Evolutionary conservation across 2,329 filamentous ascomycete genomes (phyloP).

Genomic region (Xylariaceae sp.): DNA sequence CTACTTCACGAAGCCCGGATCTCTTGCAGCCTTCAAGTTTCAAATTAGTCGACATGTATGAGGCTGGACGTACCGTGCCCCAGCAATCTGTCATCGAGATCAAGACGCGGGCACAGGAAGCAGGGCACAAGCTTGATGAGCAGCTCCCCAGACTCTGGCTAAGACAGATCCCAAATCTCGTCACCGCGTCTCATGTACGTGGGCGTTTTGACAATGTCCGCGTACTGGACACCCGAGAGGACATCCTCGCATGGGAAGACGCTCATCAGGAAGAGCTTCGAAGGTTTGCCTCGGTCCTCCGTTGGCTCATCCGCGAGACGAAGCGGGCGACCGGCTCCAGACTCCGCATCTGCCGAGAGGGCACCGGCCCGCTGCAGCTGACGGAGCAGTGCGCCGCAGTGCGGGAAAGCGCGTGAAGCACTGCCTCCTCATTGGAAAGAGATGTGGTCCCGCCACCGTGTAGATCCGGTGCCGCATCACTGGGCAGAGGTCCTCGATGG

Average conservation of each 20-base stretch:
- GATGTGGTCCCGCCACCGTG: too few species aligned
- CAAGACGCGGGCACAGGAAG: constrained; percentile 13
- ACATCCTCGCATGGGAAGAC: constrained; percentile 14
- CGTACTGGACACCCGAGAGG: constrained; percentile 5
- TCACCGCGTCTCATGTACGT: constrained; percentile 13
- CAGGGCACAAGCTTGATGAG: constrained; percentile 9
- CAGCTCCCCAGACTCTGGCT: constrained; percentile 18
- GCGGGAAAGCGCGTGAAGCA: constrained; percentile 9
- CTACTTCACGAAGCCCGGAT: too few species aligned
- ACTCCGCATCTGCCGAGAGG: constrained; percentile 13
- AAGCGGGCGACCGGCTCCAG: constrained; percentile 14
- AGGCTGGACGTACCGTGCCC: constrained; percentile 4
- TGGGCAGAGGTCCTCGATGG: too few species aligned
- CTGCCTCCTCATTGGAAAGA: constrained; percentile 15
- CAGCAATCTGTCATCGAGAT: constrained; percentile 17
- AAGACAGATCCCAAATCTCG: constrained; percentile 16
- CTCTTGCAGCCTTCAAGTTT: too few species aligned
- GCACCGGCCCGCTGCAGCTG: constrained; percentile 13
- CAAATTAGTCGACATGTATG: constrained; percentile 2
- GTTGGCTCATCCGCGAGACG: constrained; percentile 11
- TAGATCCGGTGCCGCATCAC: too few species aligned
- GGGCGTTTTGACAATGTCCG: constrained; percentile 14
- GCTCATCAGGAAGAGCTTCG: constrained; percentile 12
- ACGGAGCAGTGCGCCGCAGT: constrained; percentile 10
- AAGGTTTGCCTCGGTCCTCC: constrained; percentile 12